phyloP scores from a whole-genome alignment of 129 eudicot species.

The Escallonia rubra region DNA sequence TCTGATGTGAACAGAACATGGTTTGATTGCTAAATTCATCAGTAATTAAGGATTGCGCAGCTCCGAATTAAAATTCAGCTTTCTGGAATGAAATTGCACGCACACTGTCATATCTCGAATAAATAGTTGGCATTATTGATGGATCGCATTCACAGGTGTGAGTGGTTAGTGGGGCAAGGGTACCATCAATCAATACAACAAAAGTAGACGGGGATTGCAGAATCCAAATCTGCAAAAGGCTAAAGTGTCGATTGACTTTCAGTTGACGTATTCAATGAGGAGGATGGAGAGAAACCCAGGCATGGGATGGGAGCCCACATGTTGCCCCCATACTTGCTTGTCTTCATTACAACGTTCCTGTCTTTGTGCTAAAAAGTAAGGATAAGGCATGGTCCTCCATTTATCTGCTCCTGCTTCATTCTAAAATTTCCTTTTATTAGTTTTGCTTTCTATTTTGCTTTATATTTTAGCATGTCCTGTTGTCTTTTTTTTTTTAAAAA shows the following conservation, averaged over 20 bases:
- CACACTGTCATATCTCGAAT: neutral
- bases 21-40: too few species aligned
- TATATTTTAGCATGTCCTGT: too few species aligned
- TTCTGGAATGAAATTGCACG: too few species aligned
- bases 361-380: neutral
- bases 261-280: conserved; percentile 9
- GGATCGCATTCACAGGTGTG: neutral
- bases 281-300: neutral
- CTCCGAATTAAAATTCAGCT: too few species aligned
- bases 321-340: conserved; percentile 2
- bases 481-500: too few species aligned
- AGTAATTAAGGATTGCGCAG: too few species aligned
- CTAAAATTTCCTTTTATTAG: too few species aligned
- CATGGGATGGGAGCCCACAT: conserved; percentile 9
- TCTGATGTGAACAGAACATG: too few species aligned
- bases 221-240: neutral
- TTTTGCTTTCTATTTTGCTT: too few species aligned
- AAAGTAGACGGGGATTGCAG: neutral
- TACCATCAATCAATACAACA: neutral
- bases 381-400: neutral
- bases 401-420: neutral
- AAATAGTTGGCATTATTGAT: neutral
- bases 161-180: too few species aligned
- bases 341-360: neutral
- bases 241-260: neutral